Evolutionary conservation across 768 basidiomycete species (phyloP).

Genomic region (Russula olivacea): DNA sequence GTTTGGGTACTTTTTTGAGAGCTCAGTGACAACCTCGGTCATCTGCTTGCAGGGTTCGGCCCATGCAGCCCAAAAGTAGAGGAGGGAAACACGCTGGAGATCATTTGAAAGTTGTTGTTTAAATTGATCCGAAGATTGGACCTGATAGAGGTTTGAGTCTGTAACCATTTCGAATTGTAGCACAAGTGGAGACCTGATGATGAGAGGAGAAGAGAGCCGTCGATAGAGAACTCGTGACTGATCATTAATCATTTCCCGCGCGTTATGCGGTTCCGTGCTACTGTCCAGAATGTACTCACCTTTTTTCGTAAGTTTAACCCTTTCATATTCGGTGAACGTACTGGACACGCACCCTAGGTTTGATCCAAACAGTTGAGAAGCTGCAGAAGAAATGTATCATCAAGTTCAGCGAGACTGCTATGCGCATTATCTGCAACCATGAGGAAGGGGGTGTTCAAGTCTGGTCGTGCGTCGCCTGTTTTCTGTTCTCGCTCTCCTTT

Average conservation of each 20-base stretch:
- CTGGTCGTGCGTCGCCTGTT: constrained; percentile 56
- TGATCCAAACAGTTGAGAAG: constrained; percentile 78
- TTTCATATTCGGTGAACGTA: background rate
- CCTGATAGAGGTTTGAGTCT: constrained; percentile 38
- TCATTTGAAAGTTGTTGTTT: constrained; percentile 67
- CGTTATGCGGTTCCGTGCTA: constrained; percentile 23
- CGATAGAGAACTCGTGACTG: too few species aligned
- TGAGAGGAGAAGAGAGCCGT: background rate
- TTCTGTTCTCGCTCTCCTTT: constrained; percentile 12
- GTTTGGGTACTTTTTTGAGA: constrained; percentile 63
- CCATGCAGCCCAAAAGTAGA: constrained; percentile 94
- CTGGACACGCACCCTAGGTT: constrained; percentile 39
- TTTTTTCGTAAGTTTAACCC: constrained; percentile 20
- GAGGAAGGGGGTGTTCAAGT: constrained; percentile 86
- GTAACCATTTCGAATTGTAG: background rate
- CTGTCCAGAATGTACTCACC: constrained; percentile 20
- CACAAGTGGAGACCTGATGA: background rate
- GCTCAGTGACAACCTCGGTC: constrained; percentile 69
- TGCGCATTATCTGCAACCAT: constrained; percentile 79
- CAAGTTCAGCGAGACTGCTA: constrained; percentile 64
- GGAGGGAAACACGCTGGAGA: constrained; percentile 72
- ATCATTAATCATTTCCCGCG: too few species aligned
- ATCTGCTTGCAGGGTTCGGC: constrained; percentile 87
- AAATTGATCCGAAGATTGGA: constrained; percentile 67
- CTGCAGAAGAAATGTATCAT: constrained; percentile 81